Evolutionary conservation across 1,284 basidiomycete genomes (phyloP).

Genomic region (Ceratorhiza oryzae-sativae): DNA sequence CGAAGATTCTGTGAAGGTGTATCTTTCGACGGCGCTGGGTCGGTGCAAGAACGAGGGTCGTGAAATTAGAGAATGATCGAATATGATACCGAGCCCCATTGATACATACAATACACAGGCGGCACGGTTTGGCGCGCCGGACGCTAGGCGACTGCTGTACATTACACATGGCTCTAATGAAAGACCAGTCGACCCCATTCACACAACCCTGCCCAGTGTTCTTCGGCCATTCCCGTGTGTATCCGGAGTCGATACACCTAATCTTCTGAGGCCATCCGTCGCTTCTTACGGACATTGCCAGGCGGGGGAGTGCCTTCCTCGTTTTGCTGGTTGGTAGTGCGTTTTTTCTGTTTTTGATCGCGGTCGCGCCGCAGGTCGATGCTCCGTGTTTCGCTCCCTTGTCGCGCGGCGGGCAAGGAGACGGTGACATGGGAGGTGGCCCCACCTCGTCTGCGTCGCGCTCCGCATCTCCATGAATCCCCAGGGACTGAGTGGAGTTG

Average conservation of each 20-base stretch:
- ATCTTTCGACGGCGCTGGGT: not conserved
- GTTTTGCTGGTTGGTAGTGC: constrained; percentile 19
- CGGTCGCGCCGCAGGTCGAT: constrained; percentile 29
- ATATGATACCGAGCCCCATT: too few species aligned
- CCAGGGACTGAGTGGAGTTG: not conserved
- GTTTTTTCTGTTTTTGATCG: constrained; percentile 26
- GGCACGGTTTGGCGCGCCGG: not conserved
- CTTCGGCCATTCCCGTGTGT: not conserved
- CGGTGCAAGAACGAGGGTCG: not conserved
- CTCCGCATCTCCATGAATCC: constrained; percentile 19
- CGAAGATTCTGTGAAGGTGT: not conserved
- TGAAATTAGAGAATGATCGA: not conserved
- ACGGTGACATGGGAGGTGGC: constrained; percentile 15
- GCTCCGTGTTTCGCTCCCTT: constrained; percentile 28
- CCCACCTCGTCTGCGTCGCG: constrained; percentile 11
- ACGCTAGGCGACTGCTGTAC: not conserved
- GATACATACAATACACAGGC: not conserved
- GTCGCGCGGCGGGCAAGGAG: constrained; percentile 13
- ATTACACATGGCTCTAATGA: not conserved
- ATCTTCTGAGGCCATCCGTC: constrained; percentile 25
- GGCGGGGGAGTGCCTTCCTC: constrained; percentile 23
- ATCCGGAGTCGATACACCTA: not conserved
- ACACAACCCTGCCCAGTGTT: not conserved
- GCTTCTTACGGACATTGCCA: constrained; percentile 12
- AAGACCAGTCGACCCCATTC: not conserved